Conservation (phyloP, 768 basidiomycete genomes). For the Lactifluus hygrophoroides region DNA sequence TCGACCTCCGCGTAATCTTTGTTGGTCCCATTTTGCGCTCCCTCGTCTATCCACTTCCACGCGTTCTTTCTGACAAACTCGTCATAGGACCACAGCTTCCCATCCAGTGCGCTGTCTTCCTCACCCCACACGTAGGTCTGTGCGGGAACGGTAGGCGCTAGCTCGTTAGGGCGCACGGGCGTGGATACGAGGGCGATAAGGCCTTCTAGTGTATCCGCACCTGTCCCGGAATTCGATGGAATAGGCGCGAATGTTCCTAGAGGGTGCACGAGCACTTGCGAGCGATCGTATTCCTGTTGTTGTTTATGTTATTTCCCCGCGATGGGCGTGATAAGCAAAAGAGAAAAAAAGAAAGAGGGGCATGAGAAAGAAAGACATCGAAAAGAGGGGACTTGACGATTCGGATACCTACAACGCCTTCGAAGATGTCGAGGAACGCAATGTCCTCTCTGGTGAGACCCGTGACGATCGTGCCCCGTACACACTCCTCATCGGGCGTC, state of each 20-base stretch:
- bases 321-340: neutral
- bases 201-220: conserved; percentile 29
- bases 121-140: conserved; percentile 68
- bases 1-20: conserved; percentile 48
- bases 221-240: conserved; percentile 13
- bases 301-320: no score
- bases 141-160: conserved; percentile 35
- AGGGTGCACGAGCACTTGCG: conserved; percentile 45
- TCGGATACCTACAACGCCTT: conserved; percentile 55
- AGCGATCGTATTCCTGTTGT: conserved; percentile 62
- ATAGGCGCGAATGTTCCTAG: conserved; percentile 36
- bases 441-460: conserved; percentile 66
- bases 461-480: conserved; percentile 69
- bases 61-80: conserved; percentile 70
- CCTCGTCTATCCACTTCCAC: conserved; percentile 63
- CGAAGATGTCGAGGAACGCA: conserved; percentile 65
- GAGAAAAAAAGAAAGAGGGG: neutral
- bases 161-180: conserved; percentile 27
- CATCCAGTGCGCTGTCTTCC: conserved; percentile 36
- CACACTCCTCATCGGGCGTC: conserved; percentile 52
- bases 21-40: conserved; percentile 28
- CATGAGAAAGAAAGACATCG: neutral
- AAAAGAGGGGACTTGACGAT: no score
- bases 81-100: conserved; percentile 72
- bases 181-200: no score